Percentiles rank a stretch among this genome's conserved stretches.
phyloP scores from a whole-genome alignment of 148 eudicot genomes.

The Chenopodium berlandieri region DNA sequence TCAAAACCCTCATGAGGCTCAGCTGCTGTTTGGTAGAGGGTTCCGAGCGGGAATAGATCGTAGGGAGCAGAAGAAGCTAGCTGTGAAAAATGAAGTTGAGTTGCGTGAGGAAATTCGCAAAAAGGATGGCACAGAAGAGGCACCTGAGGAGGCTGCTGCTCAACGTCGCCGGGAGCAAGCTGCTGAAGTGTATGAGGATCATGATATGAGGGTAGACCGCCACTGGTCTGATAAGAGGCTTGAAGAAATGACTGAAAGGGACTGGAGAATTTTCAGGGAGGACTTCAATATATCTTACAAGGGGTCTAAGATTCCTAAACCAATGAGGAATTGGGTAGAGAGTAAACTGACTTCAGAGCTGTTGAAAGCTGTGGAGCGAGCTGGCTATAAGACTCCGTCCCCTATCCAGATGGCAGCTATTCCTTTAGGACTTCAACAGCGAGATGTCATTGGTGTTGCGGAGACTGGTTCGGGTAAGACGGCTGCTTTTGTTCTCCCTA shows the following conservation, averaged over 20 bases:
- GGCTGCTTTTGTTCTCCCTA: constrained; percentile 67
- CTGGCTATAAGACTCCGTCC: constrained; percentile 55
- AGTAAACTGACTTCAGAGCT: constrained; percentile 62
- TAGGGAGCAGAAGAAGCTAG: constrained; percentile 48
- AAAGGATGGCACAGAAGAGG: constrained; percentile 39
- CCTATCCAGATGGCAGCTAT: constrained; percentile 69
- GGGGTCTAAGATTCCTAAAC: constrained; percentile 68
- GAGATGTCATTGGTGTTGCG: constrained; percentile 61
- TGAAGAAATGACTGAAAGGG: constrained; percentile 76
- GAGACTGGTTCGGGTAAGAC: constrained; percentile 68
- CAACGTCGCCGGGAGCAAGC: constrained; percentile 56
- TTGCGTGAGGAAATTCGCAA: constrained; percentile 39
- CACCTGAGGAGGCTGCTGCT: constrained; percentile 44
- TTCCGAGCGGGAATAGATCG: constrained; percentile 48
- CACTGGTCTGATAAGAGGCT: constrained; percentile 63
- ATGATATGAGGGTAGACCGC: constrained; percentile 62
- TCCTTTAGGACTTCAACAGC: constrained; percentile 60
- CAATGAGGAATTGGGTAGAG: constrained; percentile 83
- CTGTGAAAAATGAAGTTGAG: constrained; percentile 43
- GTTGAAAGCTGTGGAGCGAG: constrained; percentile 69
- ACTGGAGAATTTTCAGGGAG: constrained; percentile 84
- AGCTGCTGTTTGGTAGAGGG: constrained; percentile 48
- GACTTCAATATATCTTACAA: constrained; percentile 81
- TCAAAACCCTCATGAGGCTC: constrained; percentile 75
- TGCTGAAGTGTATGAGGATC: constrained; percentile 56